phyloP scores from a whole-genome alignment of 2,329 filamentous ascomycete species.

The Microthyrium microscopicum region DNA sequence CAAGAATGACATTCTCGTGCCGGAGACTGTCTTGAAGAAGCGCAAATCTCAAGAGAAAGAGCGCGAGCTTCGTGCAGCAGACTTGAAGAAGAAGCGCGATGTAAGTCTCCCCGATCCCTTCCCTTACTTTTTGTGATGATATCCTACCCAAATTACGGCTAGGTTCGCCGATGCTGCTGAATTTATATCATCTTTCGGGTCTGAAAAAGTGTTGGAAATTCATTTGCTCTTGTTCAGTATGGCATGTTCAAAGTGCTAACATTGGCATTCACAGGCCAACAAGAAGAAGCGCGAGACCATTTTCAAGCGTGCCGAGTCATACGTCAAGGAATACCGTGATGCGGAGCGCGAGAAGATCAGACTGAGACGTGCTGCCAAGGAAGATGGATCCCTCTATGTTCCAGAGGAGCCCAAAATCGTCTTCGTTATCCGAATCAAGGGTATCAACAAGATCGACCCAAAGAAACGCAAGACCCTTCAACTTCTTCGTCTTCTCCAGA shows the following conservation, averaged over 20 bases:
- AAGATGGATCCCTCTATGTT: conserved; percentile 85
- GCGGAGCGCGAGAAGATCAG: conserved; percentile 97
- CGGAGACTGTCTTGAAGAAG: conserved; percentile 99
- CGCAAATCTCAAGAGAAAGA: conserved; percentile 99
- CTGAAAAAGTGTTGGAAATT: conserved; percentile 41
- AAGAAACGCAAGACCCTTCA: conserved; percentile 99
- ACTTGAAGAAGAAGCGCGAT: conserved; percentile 75
- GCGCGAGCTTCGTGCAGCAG: conserved; percentile 70
- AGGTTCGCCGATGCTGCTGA: conserved; percentile 98
- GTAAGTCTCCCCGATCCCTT: conserved; percentile 38
- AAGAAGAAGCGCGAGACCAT: conserved; percentile 98
- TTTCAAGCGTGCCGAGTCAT: conserved; percentile 99
- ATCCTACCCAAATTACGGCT: conserved; percentile 75
- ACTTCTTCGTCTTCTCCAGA: conserved; percentile 97
- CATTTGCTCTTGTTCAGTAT: conserved; percentile 14
- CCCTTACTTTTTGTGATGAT: conserved; percentile 56
- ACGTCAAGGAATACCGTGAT: conserved; percentile 99
- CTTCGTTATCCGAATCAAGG: conserved; percentile 99
- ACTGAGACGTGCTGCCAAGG: conserved; percentile 74
- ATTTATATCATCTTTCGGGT: conserved; percentile 99
- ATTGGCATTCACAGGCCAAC: conserved; percentile 48
- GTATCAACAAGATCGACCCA: conserved; percentile 99
- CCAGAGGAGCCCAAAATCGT: conserved; percentile 89
- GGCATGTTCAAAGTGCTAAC: conserved; percentile 18
- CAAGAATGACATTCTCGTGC: conserved; percentile 88